phyloP scores from a whole-genome alignment of 257 asterid genomes.

The Mentha longifolia region DNA sequence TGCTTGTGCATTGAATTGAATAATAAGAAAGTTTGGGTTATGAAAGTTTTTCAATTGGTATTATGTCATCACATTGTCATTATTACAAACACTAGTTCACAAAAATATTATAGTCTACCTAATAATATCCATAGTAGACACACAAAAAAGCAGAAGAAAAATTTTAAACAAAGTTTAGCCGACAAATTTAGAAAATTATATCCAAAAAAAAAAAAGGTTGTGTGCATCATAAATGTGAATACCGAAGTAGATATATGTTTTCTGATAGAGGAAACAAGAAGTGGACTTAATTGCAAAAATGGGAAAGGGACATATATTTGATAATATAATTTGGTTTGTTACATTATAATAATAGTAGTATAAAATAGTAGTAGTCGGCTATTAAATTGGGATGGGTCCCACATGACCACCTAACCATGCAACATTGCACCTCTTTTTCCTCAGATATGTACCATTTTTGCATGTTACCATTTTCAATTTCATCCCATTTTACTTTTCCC shows the following conservation, averaged over 20 bases:
- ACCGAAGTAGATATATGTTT: slow-evolving; percentile 14
- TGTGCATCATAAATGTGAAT: slow-evolving; percentile 30
- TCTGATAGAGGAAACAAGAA: neutral
- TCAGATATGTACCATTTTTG: slow-evolving; percentile 35
- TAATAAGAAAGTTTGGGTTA: neutral
- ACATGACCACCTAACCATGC: slow-evolving; percentile 50
- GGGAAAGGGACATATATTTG: neutral
- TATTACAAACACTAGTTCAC: slow-evolving; percentile 5
- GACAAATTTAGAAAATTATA: slow-evolving; percentile 10
- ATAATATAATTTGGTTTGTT: neutral
- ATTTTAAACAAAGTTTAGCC: neutral
- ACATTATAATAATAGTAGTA: too few relatives aligned
- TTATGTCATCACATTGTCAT: slow-evolving; percentile 22
- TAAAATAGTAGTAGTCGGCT: slow-evolving; percentile 28
- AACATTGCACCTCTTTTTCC: slow-evolving; percentile 47
- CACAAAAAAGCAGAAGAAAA: neutral
- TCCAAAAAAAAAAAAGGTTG: neutral
- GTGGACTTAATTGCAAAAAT: neutral
- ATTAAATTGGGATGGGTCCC: slow-evolving; percentile 55
- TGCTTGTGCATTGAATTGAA: too few relatives aligned
- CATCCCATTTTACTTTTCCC: slow-evolving; percentile 17
- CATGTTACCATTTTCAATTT: slow-evolving; percentile 36
- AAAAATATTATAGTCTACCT: neutral
- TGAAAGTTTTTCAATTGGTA: neutral
- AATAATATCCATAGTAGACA: too few relatives aligned